phyloP scores from a whole-genome alignment of 208 protist species.

The Trypanosoma cruzi region DNA sequence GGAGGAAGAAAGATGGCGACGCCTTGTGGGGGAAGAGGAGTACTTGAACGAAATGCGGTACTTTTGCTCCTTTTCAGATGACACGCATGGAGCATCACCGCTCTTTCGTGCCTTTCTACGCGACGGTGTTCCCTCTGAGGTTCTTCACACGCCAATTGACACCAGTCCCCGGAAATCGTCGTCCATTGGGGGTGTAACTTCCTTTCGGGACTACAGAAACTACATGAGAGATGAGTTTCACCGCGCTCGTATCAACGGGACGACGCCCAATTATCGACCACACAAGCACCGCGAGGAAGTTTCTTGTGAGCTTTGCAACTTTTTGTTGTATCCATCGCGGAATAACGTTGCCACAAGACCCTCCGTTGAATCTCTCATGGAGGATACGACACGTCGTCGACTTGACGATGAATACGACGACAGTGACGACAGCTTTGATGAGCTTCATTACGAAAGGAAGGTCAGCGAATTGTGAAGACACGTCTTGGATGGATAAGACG shows the following conservation, averaged over 20 bases:
- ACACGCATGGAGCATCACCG: background rate
- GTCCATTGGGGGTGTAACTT: slow-evolving; percentile 14
- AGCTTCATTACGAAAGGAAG: slow-evolving; percentile 12
- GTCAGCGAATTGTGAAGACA: background rate
- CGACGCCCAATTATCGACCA: background rate
- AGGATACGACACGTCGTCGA: background rate
- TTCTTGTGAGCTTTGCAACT: slow-evolving; percentile 7
- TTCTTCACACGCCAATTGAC: slow-evolving; percentile 2
- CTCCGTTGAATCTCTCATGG: too few species aligned
- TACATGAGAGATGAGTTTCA: slow-evolving; percentile 18
- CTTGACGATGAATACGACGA: slow-evolving; percentile 11
- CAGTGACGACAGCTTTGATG: slow-evolving; percentile 30
- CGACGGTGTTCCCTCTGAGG: slow-evolving; percentile 14
- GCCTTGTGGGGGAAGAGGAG: slow-evolving; percentile 12
- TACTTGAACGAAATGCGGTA: slow-evolving; percentile 22
- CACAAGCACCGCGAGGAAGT: background rate
- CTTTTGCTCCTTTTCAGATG: background rate
- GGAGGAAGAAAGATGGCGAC: slow-evolving; percentile 16
- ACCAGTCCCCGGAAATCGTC: background rate
- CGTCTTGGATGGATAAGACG: background rate
- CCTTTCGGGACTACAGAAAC: slow-evolving; percentile 21
- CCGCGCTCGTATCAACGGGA: slow-evolving; percentile 6
- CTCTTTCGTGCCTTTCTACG: slow-evolving; percentile 7
- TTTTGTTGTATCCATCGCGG: background rate
- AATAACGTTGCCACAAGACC: too few species aligned